Conservation (phyloP, 2,329 filamentous ascomycete species). For the Hymenoscyphus linearis region DNA sequence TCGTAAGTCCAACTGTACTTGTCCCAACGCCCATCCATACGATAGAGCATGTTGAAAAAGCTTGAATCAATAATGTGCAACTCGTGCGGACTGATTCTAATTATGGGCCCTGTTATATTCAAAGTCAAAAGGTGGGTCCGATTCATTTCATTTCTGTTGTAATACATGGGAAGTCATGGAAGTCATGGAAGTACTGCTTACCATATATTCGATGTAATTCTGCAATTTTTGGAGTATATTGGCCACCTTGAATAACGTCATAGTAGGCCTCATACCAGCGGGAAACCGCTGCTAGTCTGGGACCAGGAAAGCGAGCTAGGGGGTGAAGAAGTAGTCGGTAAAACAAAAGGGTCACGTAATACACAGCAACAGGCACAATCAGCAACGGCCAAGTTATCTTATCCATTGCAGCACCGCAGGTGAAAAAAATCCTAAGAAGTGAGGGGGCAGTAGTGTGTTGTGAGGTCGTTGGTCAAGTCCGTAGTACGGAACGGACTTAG, state of each 20-base stretch:
- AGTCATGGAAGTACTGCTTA: neutral
- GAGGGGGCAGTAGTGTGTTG: too few relatives aligned
- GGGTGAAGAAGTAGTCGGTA: conserved; percentile 20
- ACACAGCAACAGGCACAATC: neutral
- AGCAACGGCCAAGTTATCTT: neutral
- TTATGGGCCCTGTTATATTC: neutral
- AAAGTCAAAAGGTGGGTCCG: too few relatives aligned
- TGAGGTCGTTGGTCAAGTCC: too few relatives aligned
- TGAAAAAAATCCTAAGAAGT: too few relatives aligned
- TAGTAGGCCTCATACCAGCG: conserved; percentile 33
- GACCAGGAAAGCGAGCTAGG: conserved; percentile 29
- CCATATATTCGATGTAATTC: conserved; percentile 40
- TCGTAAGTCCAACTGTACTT: neutral
- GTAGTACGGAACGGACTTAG: too few relatives aligned
- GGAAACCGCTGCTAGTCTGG: conserved; percentile 28
- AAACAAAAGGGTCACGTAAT: neutral
- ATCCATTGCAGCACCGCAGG: neutral
- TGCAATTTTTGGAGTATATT: conserved; percentile 38
- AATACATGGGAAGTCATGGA: neutral
- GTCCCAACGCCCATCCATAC: neutral
- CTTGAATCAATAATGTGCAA: neutral
- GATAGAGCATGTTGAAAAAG: neutral
- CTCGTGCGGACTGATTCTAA: neutral
- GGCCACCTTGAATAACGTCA: conserved; percentile 36
- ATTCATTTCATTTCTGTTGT: neutral